Evolutionary conservation across 495 filamentous ascomycete species (phyloP).

Genomic region (Aspergillus mulundensis): DNA sequence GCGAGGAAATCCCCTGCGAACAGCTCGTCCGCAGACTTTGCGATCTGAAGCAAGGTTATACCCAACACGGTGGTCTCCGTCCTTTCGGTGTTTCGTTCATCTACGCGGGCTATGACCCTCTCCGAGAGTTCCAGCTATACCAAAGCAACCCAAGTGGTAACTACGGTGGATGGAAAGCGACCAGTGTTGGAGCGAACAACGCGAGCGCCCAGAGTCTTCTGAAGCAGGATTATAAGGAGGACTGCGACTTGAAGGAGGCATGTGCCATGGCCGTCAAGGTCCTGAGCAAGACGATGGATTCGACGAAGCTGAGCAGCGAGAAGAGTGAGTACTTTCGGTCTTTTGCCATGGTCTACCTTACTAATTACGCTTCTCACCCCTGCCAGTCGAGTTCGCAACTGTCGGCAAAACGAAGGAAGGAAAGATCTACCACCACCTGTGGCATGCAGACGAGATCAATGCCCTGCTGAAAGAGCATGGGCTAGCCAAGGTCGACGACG

Average conservation of each 20-base stretch:
- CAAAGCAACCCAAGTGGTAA: conserved; percentile 99
- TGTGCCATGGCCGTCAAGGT: conserved; percentile 98
- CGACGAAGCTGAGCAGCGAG: conserved; percentile 95
- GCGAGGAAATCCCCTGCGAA: conserved; percentile 99
- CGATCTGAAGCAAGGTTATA: conserved; percentile 99
- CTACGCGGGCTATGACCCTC: conserved; percentile 95
- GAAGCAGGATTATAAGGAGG: conserved; percentile 99
- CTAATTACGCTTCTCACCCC: conserved; percentile 28
- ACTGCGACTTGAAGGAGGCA: conserved; percentile 91
- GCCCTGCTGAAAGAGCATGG: conserved; percentile 91
- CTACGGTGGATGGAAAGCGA: conserved; percentile 99
- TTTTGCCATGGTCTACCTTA: neutral
- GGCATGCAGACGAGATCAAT: conserved; percentile 96
- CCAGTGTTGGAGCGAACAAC: conserved; percentile 95
- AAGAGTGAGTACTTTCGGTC: conserved; percentile 68
- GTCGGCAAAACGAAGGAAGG: conserved; percentile 92
- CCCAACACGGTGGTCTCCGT: conserved; percentile 94
- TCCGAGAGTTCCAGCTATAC: conserved; percentile 97
- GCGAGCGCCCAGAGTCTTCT: conserved; percentile 94
- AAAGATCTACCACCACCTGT: conserved; percentile 96
- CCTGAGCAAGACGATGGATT: conserved; percentile 99
- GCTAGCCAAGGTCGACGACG: conserved; percentile 81
- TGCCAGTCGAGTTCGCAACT: conserved; percentile 92
- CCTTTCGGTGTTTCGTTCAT: conserved; percentile 99
- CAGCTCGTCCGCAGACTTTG: conserved; percentile 95